Evolutionary conservation across 1,284 basidiomycete species (phyloP).

Genomic region (Trametes polyzona): DNA sequence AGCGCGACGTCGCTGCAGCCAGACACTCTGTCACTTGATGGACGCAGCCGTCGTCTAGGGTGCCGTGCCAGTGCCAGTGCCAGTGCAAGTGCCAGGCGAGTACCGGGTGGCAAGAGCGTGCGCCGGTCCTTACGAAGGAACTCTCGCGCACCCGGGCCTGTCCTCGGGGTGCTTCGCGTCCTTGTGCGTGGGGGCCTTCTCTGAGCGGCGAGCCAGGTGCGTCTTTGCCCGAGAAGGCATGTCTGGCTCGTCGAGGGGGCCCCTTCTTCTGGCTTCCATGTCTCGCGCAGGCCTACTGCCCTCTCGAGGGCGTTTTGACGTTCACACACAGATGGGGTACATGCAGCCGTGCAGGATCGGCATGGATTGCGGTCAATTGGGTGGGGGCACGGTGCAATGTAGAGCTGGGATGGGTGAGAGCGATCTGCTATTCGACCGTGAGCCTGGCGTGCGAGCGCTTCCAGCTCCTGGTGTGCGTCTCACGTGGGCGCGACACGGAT

Average conservation of each 20-base stretch:
- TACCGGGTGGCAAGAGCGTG: background rate
- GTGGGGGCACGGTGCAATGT: background rate
- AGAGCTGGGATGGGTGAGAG: background rate
- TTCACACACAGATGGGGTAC: background rate
- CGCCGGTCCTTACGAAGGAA: background rate
- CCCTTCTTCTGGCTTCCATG: background rate
- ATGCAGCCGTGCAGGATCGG: background rate
- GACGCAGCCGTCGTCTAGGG: no score
- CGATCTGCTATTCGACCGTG: constrained; percentile 17
- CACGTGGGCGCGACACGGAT: constrained; percentile 20
- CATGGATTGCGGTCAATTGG: background rate
- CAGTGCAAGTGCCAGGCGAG: background rate
- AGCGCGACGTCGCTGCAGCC: no score
- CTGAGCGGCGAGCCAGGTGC: constrained; percentile 5
- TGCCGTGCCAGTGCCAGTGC: no score
- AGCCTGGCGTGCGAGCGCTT: background rate
- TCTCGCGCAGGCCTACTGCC: background rate
- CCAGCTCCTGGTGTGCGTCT: background rate
- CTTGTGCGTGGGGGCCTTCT: background rate
- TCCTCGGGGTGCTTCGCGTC: background rate
- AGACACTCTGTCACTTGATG: no score
- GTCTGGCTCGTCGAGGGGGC: constrained; percentile 2
- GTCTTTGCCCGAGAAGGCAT: constrained; percentile 13
- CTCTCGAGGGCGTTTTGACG: background rate
- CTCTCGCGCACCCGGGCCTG: background rate